Percentiles rank a stretch among this genome's conserved stretches.
These are phyloP conservation scores for Chrysoporthe puriensis DNA, from an alignment of 2,329 filamentous ascomycete genomes.

Conservation along the genomic window DNA sequence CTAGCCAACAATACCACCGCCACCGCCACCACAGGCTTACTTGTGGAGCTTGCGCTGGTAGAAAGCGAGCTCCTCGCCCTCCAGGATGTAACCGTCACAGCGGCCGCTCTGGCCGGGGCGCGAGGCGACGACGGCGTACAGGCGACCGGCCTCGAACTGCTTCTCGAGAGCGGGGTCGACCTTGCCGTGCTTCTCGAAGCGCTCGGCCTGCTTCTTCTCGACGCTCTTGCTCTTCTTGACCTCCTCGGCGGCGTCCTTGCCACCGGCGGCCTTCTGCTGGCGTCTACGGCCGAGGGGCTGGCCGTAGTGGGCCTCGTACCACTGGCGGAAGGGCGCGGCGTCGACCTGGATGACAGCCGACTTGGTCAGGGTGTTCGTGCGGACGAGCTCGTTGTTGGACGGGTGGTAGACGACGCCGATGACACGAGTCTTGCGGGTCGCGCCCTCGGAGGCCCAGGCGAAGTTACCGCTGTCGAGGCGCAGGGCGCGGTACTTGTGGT, in stretches of 20 bases:
- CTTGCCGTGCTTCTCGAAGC: constrained; percentile 85
- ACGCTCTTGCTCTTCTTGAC: constrained; percentile 94
- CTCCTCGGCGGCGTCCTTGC: constrained; percentile 66
- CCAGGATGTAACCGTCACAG: constrained; percentile 95
- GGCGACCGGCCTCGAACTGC: constrained; percentile 99
- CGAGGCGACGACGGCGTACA: constrained; percentile 91
- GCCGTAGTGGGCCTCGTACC: constrained; percentile 99
- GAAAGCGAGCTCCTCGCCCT: constrained; percentile 99
- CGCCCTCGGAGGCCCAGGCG: constrained; percentile 97
- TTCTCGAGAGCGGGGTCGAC: constrained; percentile 90
- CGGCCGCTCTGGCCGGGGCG: constrained; percentile 96
- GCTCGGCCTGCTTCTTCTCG: constrained; percentile 93
- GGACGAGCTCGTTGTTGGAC: constrained; percentile 99
- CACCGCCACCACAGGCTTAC: constrained; percentile 57
- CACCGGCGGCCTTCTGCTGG: constrained; percentile 72
- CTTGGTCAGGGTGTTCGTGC: constrained; percentile 99
- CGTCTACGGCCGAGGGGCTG: constrained; percentile 84
- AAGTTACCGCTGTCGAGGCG: constrained; percentile 99
- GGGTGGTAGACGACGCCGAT: constrained; percentile 99
- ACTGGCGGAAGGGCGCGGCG: constrained; percentile 98
- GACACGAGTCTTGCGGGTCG: constrained; percentile 98
- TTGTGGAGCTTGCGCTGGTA: constrained; percentile 99
- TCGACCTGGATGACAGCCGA: constrained; percentile 98
- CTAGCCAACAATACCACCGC: constrained; percentile 16
- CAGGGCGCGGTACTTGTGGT: constrained; percentile 99